These are phyloP conservation scores for Annulohypoxylon moriforme DNA, from an alignment of 495 filamentous ascomycete genomes.

Conservation along the genomic window DNA sequence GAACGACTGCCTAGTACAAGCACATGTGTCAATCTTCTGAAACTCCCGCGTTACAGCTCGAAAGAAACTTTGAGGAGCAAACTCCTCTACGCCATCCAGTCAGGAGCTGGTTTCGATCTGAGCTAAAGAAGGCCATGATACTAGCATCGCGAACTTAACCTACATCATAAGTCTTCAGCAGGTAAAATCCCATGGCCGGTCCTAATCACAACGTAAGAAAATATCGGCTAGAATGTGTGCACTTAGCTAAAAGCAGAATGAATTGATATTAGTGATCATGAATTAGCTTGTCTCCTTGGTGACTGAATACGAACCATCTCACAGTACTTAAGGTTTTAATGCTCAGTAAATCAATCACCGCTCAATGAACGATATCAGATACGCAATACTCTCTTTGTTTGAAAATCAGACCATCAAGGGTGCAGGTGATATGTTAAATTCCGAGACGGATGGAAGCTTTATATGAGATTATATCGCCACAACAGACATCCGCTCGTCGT, in stretches of 20 bases:
- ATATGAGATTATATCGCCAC: not conserved
- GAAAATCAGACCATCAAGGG: not conserved
- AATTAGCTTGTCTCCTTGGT: not conserved
- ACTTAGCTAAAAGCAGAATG: constrained; percentile 10
- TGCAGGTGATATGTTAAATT: not conserved
- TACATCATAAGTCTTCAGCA: not conserved
- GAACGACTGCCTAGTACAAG: constrained; percentile 89
- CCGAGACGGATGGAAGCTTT: not conserved
- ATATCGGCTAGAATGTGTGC: constrained; percentile 3
- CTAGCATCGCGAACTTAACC: not conserved
- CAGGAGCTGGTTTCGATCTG: constrained; percentile 95
- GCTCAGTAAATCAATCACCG: not conserved
- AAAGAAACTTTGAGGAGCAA: constrained; percentile 74
- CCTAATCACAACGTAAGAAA: not conserved
- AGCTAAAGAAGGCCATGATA: constrained; percentile 60
- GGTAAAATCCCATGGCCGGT: not conserved
- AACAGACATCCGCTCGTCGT: not conserved
- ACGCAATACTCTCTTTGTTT: not conserved
- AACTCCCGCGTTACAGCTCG: constrained; percentile 84
- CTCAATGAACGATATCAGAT: not conserved
- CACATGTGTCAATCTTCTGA: constrained; percentile 95
- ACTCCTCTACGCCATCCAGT: constrained; percentile 88
- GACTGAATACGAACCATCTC: not conserved
- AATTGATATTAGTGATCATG: constrained; percentile 1
- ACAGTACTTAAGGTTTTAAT: not conserved